Base-by-base conservation (phyloP, 106 monocot species). In the Iris macrosiphon region DNA sequence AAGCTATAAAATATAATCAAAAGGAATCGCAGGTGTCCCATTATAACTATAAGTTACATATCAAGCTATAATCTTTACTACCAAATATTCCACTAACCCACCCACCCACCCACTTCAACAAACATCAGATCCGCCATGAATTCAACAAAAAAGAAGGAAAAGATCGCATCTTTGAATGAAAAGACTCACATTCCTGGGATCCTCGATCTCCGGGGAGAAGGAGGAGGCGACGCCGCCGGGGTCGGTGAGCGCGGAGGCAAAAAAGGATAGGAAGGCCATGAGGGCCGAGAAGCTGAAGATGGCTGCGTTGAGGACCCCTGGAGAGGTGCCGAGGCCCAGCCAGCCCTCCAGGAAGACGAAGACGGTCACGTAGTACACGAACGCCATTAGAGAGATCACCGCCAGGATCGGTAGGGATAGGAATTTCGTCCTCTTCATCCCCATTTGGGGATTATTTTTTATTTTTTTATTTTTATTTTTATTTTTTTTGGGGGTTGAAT, bases 301-400 rank as follows among this genome's bases (percentile, higher is more conserved):
- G 3, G 39, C 8, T 3, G 74, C 77, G 53, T 86, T 71, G 29
- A 77, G 23, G 44, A 67, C 23, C 23, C 86, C 86, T 4, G 59
- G 31, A 32, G 59, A 21, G 23, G 70, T 59, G 22, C 29, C 42
- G 41, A 80, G 63, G 23, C 58, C 73, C 59, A 81, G 44, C 86
- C 76, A 86, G 19, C 41, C 68, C 30, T 77, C 73, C 31, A 86
- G 14, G 62, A 74, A 63, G 29, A 86, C 66, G 70, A 86, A 81
- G 31, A 86, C 73, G 10, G 80, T 81, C 6, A 74, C 18, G 70
- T 67, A 86, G 60, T 73, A 86, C 9, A 74, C 77, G 59, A 70
- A 77, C 2, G 19, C 53, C 59, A 81, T 60, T 28, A 70, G 32
- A 15, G 47, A 43, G 22, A 74, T n/a, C 44, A 73, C 81, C 3